Evolutionary conservation across 78 protist species (phyloP).

Genomic region (Speleostelium caveatum): DNA sequence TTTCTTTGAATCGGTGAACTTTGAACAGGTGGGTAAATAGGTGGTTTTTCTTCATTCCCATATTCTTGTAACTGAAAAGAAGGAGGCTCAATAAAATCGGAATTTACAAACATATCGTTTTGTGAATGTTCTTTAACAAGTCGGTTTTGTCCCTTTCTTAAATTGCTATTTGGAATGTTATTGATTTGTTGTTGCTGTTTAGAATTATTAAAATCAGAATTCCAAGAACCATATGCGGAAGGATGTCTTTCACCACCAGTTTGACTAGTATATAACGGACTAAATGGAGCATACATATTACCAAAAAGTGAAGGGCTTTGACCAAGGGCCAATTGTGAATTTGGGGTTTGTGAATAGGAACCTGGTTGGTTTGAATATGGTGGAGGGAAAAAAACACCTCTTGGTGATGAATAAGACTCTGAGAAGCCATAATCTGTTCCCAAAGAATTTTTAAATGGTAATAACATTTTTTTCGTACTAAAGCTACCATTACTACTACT

Average conservation of each 20-base stretch:
- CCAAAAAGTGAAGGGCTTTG: constrained; percentile 77
- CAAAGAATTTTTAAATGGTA: constrained; percentile 16
- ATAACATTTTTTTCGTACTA: not conserved
- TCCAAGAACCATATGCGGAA: not conserved
- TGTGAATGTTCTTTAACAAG: not conserved
- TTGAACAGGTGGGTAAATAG: constrained; percentile 60
- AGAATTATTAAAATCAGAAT: not conserved
- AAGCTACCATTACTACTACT: constrained; percentile 20
- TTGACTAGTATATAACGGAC: not conserved
- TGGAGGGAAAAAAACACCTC: not conserved
- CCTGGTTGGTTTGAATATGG: not conserved
- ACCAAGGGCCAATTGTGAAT: constrained; percentile 38
- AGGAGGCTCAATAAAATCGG: not conserved
- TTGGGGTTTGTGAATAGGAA: not conserved
- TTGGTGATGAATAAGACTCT: constrained; percentile 68
- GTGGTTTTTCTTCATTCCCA: constrained; percentile 51
- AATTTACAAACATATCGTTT: not conserved
- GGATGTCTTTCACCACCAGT: constrained; percentile 48
- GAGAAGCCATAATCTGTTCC: constrained; percentile 5
- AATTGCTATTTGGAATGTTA: not conserved
- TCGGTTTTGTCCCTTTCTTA: not conserved
- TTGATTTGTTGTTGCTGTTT: constrained; percentile 18
- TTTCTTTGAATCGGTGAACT: constrained; percentile 69
- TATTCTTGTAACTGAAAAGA: not conserved
- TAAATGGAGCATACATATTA: constrained; percentile 29